These are phyloP conservation scores for Phytophthora lateralis DNA, from an alignment of 352 stramenopile genomes.

Conservation along the genomic window DNA sequence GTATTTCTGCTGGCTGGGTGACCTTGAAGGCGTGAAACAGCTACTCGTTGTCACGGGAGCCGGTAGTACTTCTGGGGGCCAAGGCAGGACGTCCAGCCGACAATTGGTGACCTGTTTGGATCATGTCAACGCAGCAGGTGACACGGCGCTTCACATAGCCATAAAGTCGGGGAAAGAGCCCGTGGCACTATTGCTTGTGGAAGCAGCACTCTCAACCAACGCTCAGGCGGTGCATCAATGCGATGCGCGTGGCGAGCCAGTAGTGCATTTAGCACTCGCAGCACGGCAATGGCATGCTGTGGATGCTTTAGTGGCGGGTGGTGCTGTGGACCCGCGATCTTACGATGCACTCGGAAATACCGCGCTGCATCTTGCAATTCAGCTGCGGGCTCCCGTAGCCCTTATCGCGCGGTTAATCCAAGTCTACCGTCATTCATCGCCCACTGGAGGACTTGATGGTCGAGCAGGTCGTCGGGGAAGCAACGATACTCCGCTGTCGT, in stretches of 20 bases:
- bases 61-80: conserved; percentile 13
- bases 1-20: conserved; percentile 60
- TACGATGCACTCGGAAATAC: conserved; percentile 58
- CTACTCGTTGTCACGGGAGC: conserved; percentile 33
- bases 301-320: conserved; percentile 47
- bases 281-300: conserved; percentile 69
- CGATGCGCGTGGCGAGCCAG: conserved; percentile 53
- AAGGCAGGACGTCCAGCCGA: conserved; percentile 27
- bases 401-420: conserved; percentile 54
- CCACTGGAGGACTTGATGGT: conserved; percentile 31
- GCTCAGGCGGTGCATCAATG: conserved; percentile 47
- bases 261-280: conserved; percentile 67
- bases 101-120: conserved; percentile 54
- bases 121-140: conserved; percentile 62
- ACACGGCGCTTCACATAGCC: conserved; percentile 73
- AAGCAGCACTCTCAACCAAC: conserved; percentile 39
- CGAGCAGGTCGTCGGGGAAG: conserved; percentile 34
- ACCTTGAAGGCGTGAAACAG: conserved; percentile 47
- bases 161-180: conserved; percentile 53
- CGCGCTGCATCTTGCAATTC: conserved; percentile 68
- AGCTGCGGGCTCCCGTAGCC: conserved; percentile 51
- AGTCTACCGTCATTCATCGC: conserved; percentile 42
- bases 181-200: conserved; percentile 51
- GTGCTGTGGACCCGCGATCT: conserved; percentile 48
- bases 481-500: conserved; percentile 64